Evolutionary conservation across 2,329 filamentous ascomycete species (phyloP).

Genomic region (Amylocarpus encephaloides): DNA sequence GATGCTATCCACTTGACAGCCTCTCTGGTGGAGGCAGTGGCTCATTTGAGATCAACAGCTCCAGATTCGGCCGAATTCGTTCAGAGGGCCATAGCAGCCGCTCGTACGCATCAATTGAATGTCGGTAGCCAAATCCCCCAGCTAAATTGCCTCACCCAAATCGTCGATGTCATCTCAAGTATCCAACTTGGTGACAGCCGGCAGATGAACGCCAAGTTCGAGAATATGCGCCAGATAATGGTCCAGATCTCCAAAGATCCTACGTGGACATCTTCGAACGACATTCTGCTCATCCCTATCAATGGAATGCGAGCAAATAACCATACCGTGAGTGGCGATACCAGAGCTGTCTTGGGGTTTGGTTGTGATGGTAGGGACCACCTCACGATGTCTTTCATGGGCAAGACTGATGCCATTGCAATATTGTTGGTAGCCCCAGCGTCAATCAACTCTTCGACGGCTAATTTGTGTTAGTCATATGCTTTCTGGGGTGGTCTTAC

Average conservation of each 20-base stretch:
- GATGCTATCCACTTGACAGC: constrained; percentile 59
- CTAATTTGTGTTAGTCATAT: constrained; percentile 21
- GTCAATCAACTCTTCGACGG: neutral
- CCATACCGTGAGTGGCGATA: constrained; percentile 51
- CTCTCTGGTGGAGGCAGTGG: constrained; percentile 62
- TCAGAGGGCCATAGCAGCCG: constrained; percentile 67
- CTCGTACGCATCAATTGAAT: constrained; percentile 64
- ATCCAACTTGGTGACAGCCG: constrained; percentile 57
- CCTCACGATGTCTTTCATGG: constrained; percentile 54
- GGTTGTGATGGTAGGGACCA: constrained; percentile 44
- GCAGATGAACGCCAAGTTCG: constrained; percentile 52
- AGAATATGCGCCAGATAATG: constrained; percentile 53
- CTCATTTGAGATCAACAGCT: constrained; percentile 58
- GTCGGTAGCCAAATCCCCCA: constrained; percentile 58
- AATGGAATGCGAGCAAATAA: constrained; percentile 42
- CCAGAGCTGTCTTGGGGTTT: constrained; percentile 47
- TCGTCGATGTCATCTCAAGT: constrained; percentile 65
- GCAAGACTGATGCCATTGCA: constrained; percentile 47
- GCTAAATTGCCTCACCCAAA: constrained; percentile 57
- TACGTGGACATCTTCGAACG: constrained; percentile 33
- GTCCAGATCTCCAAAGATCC: constrained; percentile 44
- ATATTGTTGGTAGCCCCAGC: constrained; percentile 23
- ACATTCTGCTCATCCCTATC: constrained; percentile 49
- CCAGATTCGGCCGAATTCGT: constrained; percentile 63
- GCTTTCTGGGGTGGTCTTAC: constrained; percentile 25